Evolutionary conservation across 257 asterid genomes (phyloP), one percentile per base, ranked within the genome.

Genomic region (Cynanchum wilfordii): DNA sequence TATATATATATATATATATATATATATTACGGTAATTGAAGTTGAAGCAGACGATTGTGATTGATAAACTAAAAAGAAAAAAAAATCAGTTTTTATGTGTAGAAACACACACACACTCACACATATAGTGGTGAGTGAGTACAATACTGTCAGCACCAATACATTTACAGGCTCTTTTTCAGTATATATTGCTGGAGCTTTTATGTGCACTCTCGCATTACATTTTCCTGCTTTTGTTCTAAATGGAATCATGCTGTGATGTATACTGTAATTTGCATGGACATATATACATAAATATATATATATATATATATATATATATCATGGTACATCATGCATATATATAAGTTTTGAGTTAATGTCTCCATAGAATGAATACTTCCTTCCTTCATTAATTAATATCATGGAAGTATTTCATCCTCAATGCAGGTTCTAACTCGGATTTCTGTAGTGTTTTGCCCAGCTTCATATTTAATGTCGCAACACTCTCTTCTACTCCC

Each of bases 401-500:
- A 4, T 33, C 65, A 70, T 20, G 74, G 65, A 33, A 38, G 38
- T 9, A 64, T 36, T 64, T 64, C 50, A 64, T 64, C 69, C 50
- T 64, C 50, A 17, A 36, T 17, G 17, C 69, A 64, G 16, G 27
- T 20, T 25, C 50, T 36, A 22, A 64, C 50, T 36, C 50, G 38
- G 69, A 64, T 64, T 64, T 64, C 69, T 36, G 50, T 64, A 36
- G 27, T 44, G 40, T 64, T 64, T 20, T 17, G 27, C 25, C 49
- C 29, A 64, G 27, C 1, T 64, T 36, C 50, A 64, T 64, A 36
- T 49, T 64, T 36, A 19, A 64, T 19, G 50, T 64, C 69, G 22
- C 69, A 64, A 20, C 69, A 64, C 27, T 36, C 68, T 4, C 69
- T 64, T 64, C 69, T 36, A 20, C 69, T 36, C 16, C 69, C 69